These are phyloP conservation scores for Kuraishia borneana DNA, from an alignment of 805 yeast species.

Conservation along the genomic window DNA sequence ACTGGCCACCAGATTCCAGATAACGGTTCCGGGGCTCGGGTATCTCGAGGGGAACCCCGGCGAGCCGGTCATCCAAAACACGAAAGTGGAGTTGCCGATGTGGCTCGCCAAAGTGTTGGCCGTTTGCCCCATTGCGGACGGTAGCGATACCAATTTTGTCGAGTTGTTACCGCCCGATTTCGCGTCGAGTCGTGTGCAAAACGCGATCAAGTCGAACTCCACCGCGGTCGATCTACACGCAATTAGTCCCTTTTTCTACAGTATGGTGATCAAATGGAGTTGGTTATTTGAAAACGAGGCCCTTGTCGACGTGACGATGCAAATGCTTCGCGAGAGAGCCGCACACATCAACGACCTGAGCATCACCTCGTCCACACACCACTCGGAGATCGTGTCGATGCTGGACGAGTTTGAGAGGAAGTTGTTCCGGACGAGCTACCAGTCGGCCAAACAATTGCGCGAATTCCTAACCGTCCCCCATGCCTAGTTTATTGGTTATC, in stretches of 20 bases:
- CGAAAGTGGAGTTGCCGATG: conserved; percentile 69
- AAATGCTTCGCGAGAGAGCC: conserved; percentile 54
- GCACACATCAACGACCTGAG: conserved; percentile 61
- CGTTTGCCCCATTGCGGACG: conserved; percentile 22
- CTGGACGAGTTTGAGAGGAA: conserved; percentile 70
- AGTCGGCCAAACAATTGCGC: conserved; percentile 32
- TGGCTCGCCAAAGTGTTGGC: conserved; percentile 86
- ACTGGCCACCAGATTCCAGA: conserved; percentile 70
- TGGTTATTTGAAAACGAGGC: conserved; percentile 55
- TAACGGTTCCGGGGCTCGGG: conserved; percentile 79
- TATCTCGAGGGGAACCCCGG: conserved; percentile 74
- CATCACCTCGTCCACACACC: conserved; percentile 8
- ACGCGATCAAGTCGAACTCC: conserved; percentile 74
- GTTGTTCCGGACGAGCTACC: conserved; percentile 42
- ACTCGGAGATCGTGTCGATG: conserved; percentile 43
- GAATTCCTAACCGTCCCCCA: too few species aligned
- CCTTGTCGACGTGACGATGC: conserved; percentile 31
- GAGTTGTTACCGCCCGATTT: conserved; percentile 65
- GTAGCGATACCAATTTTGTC: conserved; percentile 39
- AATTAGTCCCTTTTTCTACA: conserved; percentile 56
- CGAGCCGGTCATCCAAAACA: conserved; percentile 40
- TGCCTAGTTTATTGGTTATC: not conserved
- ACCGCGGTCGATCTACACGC: conserved; percentile 54
- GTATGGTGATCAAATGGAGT: conserved; percentile 70
- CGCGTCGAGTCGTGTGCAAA: conserved; percentile 51